A percentile compares a stretch with the other conserved stretches of the same genome.
These are phyloP conservation scores for Penicillium sp. DNA, from an alignment of 2,329 filamentous ascomycete species.

Conservation along the genomic window DNA sequence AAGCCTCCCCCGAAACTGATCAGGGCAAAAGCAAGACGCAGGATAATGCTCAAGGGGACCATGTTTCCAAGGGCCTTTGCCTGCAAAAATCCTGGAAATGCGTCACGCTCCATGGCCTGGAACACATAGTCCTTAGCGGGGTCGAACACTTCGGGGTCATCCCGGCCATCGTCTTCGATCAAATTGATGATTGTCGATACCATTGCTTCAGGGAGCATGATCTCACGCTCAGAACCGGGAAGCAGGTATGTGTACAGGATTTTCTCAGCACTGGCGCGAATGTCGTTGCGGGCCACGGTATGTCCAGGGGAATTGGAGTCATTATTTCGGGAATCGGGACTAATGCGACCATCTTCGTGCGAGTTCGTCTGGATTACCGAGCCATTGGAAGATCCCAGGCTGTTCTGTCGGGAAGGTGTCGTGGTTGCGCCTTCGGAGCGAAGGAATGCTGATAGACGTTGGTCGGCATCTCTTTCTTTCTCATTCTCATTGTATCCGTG, in stretches of 20 bases:
- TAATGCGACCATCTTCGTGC: slow-evolving; percentile 51
- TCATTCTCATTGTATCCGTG: slow-evolving; percentile 55
- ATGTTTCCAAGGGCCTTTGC: slow-evolving; percentile 95
- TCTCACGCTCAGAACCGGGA: slow-evolving; percentile 92
- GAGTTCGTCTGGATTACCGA: slow-evolving; percentile 40
- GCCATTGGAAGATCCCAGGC: slow-evolving; percentile 44
- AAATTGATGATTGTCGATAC: slow-evolving; percentile 78
- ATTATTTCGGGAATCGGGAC: slow-evolving; percentile 57
- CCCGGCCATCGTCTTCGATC: slow-evolving; percentile 85
- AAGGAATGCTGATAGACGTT: slow-evolving; percentile 86
- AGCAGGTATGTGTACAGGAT: slow-evolving; percentile 97
- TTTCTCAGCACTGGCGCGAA: slow-evolving; percentile 91
- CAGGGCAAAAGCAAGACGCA: slow-evolving; percentile 79
- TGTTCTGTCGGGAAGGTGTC: slow-evolving; percentile 53
- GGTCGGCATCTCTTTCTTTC: slow-evolving; percentile 75
- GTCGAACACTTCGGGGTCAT: slow-evolving; percentile 96
- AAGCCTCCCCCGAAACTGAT: slow-evolving; percentile 85
- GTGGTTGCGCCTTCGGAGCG: slow-evolving; percentile 54
- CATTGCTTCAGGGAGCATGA: slow-evolving; percentile 84
- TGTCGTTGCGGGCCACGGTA: slow-evolving; percentile 81
- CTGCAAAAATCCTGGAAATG: slow-evolving; percentile 93
- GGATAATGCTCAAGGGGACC: slow-evolving; percentile 82
- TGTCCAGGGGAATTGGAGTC: slow-evolving; percentile 81
- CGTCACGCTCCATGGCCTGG: slow-evolving; percentile 98
- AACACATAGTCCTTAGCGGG: slow-evolving; percentile 98